Base-by-base conservation (phyloP, 176 grass and related monocot species). In the Rhynchospora breviuscula region DNA sequence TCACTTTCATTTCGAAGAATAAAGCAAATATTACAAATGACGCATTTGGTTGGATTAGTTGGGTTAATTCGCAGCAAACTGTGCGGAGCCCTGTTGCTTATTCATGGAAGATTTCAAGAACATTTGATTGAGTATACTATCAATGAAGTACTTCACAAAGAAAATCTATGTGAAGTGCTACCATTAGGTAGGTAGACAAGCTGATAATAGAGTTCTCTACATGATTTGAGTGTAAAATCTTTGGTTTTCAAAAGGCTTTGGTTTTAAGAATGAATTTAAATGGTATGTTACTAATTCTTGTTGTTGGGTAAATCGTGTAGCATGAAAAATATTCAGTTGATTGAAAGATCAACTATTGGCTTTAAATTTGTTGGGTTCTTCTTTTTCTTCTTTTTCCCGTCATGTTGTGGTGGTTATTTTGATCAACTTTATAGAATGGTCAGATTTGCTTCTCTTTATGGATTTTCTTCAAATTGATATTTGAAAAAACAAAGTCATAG, bases 1-100 rank as follows among this genome's bases (percentile, higher is more conserved):
- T 98, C 58, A 98, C 85, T 21, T 98, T 98, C 74, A 3, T 60
- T 11, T 87, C 92, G 0, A 90, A 86, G 68, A 78, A 86, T 44
- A 69, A 58, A 18, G 44, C 64, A n/a, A 86, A 45, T 59, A 78
- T 9, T 3, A 25, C 10, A 14, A 89, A 71, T 26, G 82, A 70
- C 3, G 91, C 89, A 61, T 98, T 98, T 26, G 93, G 96, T 54
- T 93, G 93, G 93, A 91, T 98, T 78, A 87, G 85, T 52, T 98
- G 96, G 96, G 58, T 53, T 71, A 93, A 76, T 22, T 51, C 82
- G 4, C 82, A 93, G 26, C 89, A 93, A 58, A 67, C 89, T 19
- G 93, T 93, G 68, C 88, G 77, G 21, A 95, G 91, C 31, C 89
- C 93, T 0, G 80, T 95, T 33, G 93, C 86, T 0, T 95, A 95